Conservation (phyloP, 2,329 filamentous ascomycete species). For the Macrophomina pseudophaseolina region DNA sequence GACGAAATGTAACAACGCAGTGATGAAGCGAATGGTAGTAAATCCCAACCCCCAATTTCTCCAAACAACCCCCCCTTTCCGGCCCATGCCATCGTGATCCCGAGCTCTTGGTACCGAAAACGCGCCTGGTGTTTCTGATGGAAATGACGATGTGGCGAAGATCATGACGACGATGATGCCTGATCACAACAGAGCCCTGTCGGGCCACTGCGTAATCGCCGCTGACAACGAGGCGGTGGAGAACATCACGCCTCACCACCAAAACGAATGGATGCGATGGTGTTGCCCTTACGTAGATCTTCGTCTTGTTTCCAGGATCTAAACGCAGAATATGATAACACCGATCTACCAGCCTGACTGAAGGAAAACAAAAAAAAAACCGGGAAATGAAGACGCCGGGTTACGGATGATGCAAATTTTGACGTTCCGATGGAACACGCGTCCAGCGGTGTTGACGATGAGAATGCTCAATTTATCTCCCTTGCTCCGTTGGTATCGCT, state of each 20-base stretch:
- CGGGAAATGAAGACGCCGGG: constrained; percentile 9
- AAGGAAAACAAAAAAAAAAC: background rate
- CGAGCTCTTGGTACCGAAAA: constrained; percentile 19
- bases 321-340: background rate
- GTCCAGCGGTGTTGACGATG: background rate
- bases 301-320: background rate
- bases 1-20: constrained; percentile 15
- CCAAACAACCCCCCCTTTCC: constrained; percentile 2
- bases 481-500: constrained; percentile 17
- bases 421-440: background rate
- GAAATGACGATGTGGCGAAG: constrained; percentile 12
- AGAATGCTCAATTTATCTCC: constrained; percentile 18
- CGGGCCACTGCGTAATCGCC: background rate
- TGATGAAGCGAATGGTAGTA: constrained; percentile 14
- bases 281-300: background rate
- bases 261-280: constrained; percentile 5
- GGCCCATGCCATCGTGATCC: background rate
- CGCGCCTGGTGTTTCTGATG: constrained; percentile 1
- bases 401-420: constrained; percentile 10
- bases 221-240: constrained; percentile 10
- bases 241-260: constrained; percentile 2
- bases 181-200: constrained; percentile 9
- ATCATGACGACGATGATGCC: constrained; percentile 18
- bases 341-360: background rate
- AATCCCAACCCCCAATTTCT: constrained; percentile 17